A percentile compares a stretch with the other conserved stretches of the same genome.
phyloP scores from a whole-genome alignment of 2,329 filamentous ascomycete species.

The Ceratocystis ficicola region DNA sequence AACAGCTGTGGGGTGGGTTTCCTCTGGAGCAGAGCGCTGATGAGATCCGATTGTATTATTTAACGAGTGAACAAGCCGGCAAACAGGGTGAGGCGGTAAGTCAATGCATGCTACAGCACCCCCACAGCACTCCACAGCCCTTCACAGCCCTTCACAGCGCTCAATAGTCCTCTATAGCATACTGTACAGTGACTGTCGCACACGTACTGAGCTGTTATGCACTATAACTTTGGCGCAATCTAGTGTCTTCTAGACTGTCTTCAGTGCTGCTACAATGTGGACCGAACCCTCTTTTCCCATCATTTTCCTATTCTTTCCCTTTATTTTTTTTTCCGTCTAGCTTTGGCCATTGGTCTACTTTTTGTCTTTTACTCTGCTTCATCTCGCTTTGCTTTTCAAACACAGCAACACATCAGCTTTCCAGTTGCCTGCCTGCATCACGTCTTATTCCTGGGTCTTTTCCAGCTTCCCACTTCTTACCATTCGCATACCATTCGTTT shows the following conservation, averaged over 20 bases:
- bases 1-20: slow-evolving; percentile 70
- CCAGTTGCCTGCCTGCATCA: neutral
- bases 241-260: no score
- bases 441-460: neutral
- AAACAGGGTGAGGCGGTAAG: slow-evolving; percentile 44
- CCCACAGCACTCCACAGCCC: neutral
- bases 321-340: neutral
- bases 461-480: neutral
- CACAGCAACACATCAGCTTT: neutral
- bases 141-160: no score
- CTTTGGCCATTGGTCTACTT: neutral
- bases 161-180: no score
- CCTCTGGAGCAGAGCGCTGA: slow-evolving; percentile 77
- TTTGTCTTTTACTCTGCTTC: neutral
- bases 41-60: slow-evolving; percentile 69
- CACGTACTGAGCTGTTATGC: no score
- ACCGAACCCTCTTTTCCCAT: slow-evolving; percentile 10
- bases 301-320: slow-evolving; percentile 11
- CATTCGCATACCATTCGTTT: neutral
- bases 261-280: no score
- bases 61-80: slow-evolving; percentile 45
- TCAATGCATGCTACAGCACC: neutral
- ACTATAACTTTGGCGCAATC: no score
- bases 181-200: no score
- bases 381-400: neutral